A percentile compares a stretch with the other conserved stretches of the same genome.
phyloP scores from a whole-genome alignment of 1,284 basidiomycete species.

The Sanghuangporus sanghuang region DNA sequence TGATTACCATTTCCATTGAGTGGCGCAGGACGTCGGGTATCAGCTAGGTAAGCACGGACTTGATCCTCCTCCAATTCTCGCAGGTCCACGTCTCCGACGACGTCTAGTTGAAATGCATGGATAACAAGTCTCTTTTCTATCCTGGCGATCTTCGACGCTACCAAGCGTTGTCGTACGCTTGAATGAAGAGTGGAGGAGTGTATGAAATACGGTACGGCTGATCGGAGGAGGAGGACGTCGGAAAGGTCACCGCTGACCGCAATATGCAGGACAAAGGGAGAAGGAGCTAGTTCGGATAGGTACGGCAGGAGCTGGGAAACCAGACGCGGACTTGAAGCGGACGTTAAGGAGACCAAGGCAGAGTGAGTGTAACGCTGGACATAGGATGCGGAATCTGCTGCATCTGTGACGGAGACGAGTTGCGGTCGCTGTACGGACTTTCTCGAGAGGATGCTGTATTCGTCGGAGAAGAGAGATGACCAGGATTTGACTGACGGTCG shows the following conservation, averaged over 20 bases:
- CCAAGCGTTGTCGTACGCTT: conserved; percentile 70
- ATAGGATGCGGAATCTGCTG: conserved; percentile 54
- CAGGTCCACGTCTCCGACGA: conserved; percentile 29
- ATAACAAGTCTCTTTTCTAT: conserved; percentile 62
- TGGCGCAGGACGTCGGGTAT: conserved; percentile 31
- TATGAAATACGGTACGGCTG: conserved; percentile 55
- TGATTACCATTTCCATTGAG: conserved; percentile 23
- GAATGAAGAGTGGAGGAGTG: conserved; percentile 55
- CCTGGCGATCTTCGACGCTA: conserved; percentile 62
- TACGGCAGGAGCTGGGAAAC: conserved; percentile 52
- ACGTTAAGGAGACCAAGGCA: conserved; percentile 49
- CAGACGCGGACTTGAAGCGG: conserved; percentile 38
- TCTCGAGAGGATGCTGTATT: conserved; percentile 29
- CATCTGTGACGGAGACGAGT: conserved; percentile 45
- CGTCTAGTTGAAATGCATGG: conserved; percentile 66
- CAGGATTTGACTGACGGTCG: conserved; percentile 42
- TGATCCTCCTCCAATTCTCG: conserved; percentile 53
- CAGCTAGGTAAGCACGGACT: conserved; percentile 53
- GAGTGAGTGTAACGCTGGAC: conserved; percentile 38
- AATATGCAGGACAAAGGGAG: conserved; percentile 56
- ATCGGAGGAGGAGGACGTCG: conserved; percentile 51
- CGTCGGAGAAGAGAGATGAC: conserved; percentile 33
- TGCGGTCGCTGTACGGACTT: conserved; percentile 21
- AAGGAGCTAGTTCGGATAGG: conserved; percentile 48
- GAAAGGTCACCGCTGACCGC: conserved; percentile 49